Evolutionary conservation across 2,329 filamentous ascomycete species (phyloP).

Genomic region (Sporothrix schenckii): DNA sequence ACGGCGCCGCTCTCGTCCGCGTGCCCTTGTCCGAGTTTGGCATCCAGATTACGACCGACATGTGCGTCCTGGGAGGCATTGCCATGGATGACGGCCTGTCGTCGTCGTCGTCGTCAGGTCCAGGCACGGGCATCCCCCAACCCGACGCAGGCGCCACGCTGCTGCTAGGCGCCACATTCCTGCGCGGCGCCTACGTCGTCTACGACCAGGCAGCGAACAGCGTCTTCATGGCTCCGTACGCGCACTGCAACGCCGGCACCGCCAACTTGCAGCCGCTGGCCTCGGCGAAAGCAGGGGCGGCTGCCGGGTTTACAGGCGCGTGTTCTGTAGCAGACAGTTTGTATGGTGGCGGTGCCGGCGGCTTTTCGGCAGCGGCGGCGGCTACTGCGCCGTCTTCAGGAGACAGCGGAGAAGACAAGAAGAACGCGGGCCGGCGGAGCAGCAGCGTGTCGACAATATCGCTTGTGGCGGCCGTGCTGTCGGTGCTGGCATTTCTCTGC

Average conservation of each 20-base stretch:
- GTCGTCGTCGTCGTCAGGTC: neutral
- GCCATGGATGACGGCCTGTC: neutral
- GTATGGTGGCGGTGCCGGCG: conserved; percentile 18
- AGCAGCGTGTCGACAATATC: neutral
- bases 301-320: conserved; percentile 34
- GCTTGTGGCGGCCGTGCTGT: neutral
- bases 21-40: conserved; percentile 56
- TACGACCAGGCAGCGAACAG: conserved; percentile 43
- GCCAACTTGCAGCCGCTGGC: conserved; percentile 26
- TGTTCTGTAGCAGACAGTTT: conserved; percentile 30
- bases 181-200: conserved; percentile 43
- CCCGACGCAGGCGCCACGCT: conserved; percentile 34
- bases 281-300: conserved; percentile 25
- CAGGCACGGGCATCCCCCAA: conserved; percentile 31
- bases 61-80: conserved; percentile 49
- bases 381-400: neutral
- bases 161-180: conserved; percentile 43
- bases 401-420: conserved; percentile 11
- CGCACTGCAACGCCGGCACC: conserved; percentile 39
- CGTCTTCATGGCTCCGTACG: conserved; percentile 42
- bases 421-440: neutral
- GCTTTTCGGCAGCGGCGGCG: neutral
- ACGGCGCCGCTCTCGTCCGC: conserved; percentile 39
- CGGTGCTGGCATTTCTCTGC: neutral
- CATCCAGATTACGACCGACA: conserved; percentile 46